These are phyloP conservation scores for Lojkania enalia DNA, from an alignment of 2,329 filamentous ascomycete species.

Conservation along the genomic window DNA sequence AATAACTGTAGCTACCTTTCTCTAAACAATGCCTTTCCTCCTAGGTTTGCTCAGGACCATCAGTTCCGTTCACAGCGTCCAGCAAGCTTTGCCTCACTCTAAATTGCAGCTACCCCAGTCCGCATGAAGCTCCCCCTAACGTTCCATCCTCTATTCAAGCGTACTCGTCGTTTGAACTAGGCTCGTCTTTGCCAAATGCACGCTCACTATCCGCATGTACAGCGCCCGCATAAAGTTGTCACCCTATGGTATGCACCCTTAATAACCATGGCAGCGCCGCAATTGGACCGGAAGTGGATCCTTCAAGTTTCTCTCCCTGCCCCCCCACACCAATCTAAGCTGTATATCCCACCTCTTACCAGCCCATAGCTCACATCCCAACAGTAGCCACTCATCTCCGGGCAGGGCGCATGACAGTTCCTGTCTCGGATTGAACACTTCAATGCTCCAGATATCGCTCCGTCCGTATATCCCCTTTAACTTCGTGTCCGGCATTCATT, in stretches of 20 bases:
- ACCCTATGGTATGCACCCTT: slow-evolving; percentile 2
- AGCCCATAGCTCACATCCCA: slow-evolving; percentile 2
- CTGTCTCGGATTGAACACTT: slow-evolving; percentile 3
- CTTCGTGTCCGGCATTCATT: slow-evolving; percentile 14
- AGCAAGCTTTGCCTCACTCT: slow-evolving; percentile 1
- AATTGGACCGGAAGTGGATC: slow-evolving; percentile 3
- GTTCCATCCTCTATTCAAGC: slow-evolving; percentile 1
- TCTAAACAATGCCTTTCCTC: neutral
- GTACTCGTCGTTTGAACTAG: slow-evolving; percentile 2
- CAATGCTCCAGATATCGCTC: slow-evolving; percentile 3
- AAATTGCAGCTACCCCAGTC: slow-evolving; percentile 3
- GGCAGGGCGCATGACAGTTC: neutral
- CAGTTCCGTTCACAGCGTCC: slow-evolving; percentile 1
- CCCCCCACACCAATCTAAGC: slow-evolving; percentile 1
- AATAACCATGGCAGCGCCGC: slow-evolving; percentile 3
- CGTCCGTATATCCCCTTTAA: slow-evolving; percentile 6
- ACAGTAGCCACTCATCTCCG: slow-evolving; percentile 2
- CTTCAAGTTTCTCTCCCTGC: slow-evolving; percentile 3
- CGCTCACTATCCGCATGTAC: slow-evolving; percentile 1
- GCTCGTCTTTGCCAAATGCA: slow-evolving; percentile 1
- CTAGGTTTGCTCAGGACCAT: neutral
- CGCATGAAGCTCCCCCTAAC: slow-evolving; percentile 2
- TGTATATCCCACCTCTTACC: slow-evolving; percentile 3
- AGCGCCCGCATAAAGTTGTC: slow-evolving; percentile 1
- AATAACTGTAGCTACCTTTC: no score